These are phyloP conservation scores for Nelumbo lutea DNA, from an alignment of 164 flowering plant genomes.

Conservation along the genomic window DNA sequence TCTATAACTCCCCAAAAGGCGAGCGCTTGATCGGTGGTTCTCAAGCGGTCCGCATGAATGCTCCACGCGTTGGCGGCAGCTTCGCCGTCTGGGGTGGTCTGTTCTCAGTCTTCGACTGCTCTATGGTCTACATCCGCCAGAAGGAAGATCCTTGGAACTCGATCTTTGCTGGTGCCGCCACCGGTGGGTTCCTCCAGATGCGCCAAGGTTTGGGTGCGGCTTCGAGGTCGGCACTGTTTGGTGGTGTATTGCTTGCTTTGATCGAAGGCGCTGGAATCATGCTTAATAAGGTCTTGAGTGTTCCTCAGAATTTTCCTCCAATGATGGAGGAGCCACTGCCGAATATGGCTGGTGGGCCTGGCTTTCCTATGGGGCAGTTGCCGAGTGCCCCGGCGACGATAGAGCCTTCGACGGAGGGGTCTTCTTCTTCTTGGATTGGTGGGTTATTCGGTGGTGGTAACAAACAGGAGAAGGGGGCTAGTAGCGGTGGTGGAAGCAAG, in stretches of 20 bases:
- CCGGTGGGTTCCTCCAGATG: conserved; percentile 89
- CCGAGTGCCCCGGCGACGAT: conserved; percentile 1
- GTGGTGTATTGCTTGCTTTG: conserved; percentile 68
- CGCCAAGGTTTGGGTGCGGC: conserved; percentile 66
- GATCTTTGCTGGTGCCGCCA: conserved; percentile 85
- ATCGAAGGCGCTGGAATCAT: conserved; percentile 86
- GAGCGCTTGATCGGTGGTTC: conserved; percentile 60
- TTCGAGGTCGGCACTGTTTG: conserved; percentile 54
- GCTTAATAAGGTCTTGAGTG: conserved; percentile 47
- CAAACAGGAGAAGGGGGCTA: conserved; percentile 28
- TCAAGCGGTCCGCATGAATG: conserved; percentile 80
- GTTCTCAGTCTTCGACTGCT: conserved; percentile 76
- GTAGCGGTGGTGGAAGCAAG: conserved; percentile 17
- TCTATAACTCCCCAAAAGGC: conserved; percentile 72
- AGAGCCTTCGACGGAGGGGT: background rate
- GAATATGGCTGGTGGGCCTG: conserved; percentile 23
- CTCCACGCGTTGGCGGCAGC: conserved; percentile 81
- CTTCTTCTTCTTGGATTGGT: conserved; percentile 62
- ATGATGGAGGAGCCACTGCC: conserved; percentile 48
- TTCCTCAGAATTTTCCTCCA: conserved; percentile 43
- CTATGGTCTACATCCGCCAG: conserved; percentile 77
- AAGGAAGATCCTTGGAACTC: conserved; percentile 99
- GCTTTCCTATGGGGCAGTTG: conserved; percentile 26
- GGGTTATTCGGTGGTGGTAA: conserved; percentile 54
- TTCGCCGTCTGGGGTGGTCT: conserved; percentile 95